Base-by-base conservation (phyloP, 192 early-diverging fungal genomes). In the Martensiomyces pterosporus region DNA sequence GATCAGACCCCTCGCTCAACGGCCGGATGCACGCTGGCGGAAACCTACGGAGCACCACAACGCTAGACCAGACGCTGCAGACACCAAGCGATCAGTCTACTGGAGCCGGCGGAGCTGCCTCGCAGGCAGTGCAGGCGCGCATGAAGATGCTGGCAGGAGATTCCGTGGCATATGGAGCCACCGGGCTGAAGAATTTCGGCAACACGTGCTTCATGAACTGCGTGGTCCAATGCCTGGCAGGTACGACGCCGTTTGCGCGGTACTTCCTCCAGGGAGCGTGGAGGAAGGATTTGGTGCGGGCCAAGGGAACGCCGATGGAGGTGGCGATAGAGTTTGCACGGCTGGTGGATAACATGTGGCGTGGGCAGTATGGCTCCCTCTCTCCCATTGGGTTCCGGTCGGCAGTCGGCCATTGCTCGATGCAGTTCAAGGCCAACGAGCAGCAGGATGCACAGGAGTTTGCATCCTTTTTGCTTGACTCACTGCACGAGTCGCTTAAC, bases 381-480 rank as follows among this genome's bases (percentile, higher is more conserved):
- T 87, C 86, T 3, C 95, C 95, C 2, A 77, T 78, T 0, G 65
- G 76, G 15, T 94, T 97, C 62, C 82, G 92, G 32, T 60, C 83
- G 25, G 80, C 81, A 1, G 77, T 98, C 10, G 82, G 82, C 12
- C 68, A 79, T 24, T 86, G 84, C 62, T 85, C 87, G 26, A 79
- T 83, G 5, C 86, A 91, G 54, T 99, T 94, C 62, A 77, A 76
- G 25, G 89, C 89, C 5, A 85, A 79, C 38, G 91, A 97, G 41
- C 96, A 99, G 61, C 92, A 99, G 23, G 96, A 99, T 70, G 88
- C 88, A 1, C 96, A 99, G 57, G 94, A 97, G 71, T 97, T 99
- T 70, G 74, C 96, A 9, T 76, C 81, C 3, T 97, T 90, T 57
- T 60, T 99, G 43, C 61, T 97, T 19, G 92, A 97, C 75, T 75